These are phyloP conservation scores for Myrmaecium sp. DNA, from an alignment of 2,329 filamentous ascomycete genomes.

Conservation along the genomic window DNA sequence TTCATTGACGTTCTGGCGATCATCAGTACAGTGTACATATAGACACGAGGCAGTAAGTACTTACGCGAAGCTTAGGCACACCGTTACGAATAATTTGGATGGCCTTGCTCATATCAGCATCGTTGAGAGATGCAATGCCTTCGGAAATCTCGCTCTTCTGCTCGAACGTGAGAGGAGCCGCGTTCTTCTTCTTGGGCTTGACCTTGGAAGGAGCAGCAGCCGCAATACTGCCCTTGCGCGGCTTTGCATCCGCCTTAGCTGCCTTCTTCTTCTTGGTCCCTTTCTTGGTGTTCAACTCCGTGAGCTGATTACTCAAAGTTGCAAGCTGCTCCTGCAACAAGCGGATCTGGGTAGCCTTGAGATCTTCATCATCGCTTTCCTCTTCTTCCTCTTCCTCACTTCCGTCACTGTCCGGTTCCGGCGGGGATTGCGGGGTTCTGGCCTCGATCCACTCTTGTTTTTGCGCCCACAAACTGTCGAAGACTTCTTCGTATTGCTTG, in stretches of 20 bases:
- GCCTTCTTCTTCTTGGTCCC: slow-evolving; percentile 38
- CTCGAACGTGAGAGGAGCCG: slow-evolving; percentile 51
- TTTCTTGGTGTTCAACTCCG: slow-evolving; percentile 10
- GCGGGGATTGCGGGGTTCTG: slow-evolving; percentile 49
- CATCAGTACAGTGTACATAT: too few relatives aligned
- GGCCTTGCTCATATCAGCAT: slow-evolving; percentile 59
- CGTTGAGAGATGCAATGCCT: slow-evolving; percentile 66
- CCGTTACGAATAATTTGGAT: slow-evolving; percentile 84
- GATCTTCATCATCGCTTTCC: slow-evolving; percentile 49
- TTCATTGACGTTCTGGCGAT: slow-evolving; percentile 30
- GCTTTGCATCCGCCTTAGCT: slow-evolving; percentile 9
- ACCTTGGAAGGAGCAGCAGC: slow-evolving; percentile 22
- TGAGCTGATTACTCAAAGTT: slow-evolving; percentile 3
- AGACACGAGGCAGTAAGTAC: slow-evolving; percentile 5
- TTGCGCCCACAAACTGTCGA: slow-evolving; percentile 56
- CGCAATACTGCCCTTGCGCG: slow-evolving; percentile 14
- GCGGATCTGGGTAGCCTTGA: slow-evolving; percentile 29
- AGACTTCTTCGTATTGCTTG: slow-evolving; percentile 55
- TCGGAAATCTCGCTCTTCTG: slow-evolving; percentile 88
- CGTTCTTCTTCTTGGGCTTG: slow-evolving; percentile 34
- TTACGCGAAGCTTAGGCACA: slow-evolving; percentile 50
- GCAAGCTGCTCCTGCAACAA: slow-evolving; percentile 4
- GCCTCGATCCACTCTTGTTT: slow-evolving; percentile 70
- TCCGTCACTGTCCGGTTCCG: slow-evolving; percentile 43
- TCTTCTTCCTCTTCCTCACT: slow-evolving; percentile 51